Evolutionary conservation across 768 basidiomycete genomes (phyloP), one percentile per base, ranked within the genome.

Genomic region (Polyporus arcularius): DNA sequence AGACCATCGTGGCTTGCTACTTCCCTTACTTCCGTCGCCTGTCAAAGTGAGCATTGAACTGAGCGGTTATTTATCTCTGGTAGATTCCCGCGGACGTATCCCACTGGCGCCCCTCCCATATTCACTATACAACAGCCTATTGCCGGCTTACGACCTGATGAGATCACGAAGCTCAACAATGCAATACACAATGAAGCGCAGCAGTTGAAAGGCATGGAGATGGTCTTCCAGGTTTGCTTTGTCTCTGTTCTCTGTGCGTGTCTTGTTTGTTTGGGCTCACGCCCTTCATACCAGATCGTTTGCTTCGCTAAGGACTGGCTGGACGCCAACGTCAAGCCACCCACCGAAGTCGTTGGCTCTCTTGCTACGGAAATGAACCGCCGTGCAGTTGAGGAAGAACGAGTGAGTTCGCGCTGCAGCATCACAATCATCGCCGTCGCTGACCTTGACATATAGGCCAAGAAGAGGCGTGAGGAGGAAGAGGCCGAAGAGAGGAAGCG

Each of bases 81-180:
- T 62, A 92, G 90, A 71, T 85, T 93, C 60, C 90, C 92, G 3
- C 90, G 86, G 73, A 91, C 90, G 54, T 94, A 94, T 68, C 92
- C 92, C n/a, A 75, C 76, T 4, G 81, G 88, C 55, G 86, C 89
- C 30, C 82, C 79, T 43, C 87, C 91, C 7, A 82, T 79, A 1
- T 89, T 94, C 64, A 78, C 82, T 7, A 81, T 92, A 42, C 82
- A 88, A 71, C 87, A 83, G 66, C 88, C 88, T 21, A 78, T 82
- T 53, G 74, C 78, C 38, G 89, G 90, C 26, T 68, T 94, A 35
- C 76, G 71, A 41, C 76, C 80, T 32, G 82, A 83, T n/a, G 79
- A 90, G 61, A 74, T 87, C 48, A 73, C 77, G 46, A 83, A 78
- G 42, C 73, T 94, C 18, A 76, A 82, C 4, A 84, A 84, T 48